Evolutionary conservation across 768 basidiomycete genomes (phyloP).

Genomic region (Multifurca ochricompacta): DNA sequence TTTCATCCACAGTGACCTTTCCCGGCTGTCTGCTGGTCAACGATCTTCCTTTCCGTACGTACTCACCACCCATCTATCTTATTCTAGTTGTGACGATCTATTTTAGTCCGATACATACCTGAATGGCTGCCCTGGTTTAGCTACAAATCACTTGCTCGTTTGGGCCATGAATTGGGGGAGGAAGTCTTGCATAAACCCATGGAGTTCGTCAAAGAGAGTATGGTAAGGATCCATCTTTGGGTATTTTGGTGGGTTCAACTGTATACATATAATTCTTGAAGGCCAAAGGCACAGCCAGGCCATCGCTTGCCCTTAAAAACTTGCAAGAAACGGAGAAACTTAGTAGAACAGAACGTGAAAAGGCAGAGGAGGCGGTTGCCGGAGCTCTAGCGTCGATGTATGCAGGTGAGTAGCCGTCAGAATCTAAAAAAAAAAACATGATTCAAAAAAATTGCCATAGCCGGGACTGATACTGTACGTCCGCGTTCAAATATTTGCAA

Average conservation of each 20-base stretch:
- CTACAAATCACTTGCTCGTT: constrained; percentile 4
- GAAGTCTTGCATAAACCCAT: constrained; percentile 1
- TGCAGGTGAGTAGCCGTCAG: not conserved
- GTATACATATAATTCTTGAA: not conserved
- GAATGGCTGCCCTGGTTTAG: constrained; percentile 5
- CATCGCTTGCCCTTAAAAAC: constrained; percentile 1
- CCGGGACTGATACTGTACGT: constrained; percentile 7
- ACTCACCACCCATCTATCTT: not conserved
- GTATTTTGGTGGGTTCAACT: not conserved
- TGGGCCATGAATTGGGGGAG: not conserved
- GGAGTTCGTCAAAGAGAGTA: constrained; percentile 4
- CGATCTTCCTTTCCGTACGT: constrained; percentile 11
- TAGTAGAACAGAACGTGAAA: not conserved
- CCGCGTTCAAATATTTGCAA: not conserved
- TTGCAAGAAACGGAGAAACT: constrained; percentile 4
- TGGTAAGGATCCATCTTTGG: not conserved
- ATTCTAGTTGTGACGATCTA: too few relatives aligned
- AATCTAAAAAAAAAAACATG: too few relatives aligned
- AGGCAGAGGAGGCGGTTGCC: not conserved
- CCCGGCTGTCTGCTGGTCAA: constrained; percentile 13
- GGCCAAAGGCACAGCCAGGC: constrained; percentile 1
- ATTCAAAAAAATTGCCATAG: not conserved
- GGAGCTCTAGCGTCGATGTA: constrained; percentile 5
- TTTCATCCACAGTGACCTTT: not conserved
- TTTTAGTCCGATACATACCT: constrained; percentile 4